phyloP scores from a whole-genome alignment of 2,329 filamentous ascomycete species.

The Fusarium sp. region DNA sequence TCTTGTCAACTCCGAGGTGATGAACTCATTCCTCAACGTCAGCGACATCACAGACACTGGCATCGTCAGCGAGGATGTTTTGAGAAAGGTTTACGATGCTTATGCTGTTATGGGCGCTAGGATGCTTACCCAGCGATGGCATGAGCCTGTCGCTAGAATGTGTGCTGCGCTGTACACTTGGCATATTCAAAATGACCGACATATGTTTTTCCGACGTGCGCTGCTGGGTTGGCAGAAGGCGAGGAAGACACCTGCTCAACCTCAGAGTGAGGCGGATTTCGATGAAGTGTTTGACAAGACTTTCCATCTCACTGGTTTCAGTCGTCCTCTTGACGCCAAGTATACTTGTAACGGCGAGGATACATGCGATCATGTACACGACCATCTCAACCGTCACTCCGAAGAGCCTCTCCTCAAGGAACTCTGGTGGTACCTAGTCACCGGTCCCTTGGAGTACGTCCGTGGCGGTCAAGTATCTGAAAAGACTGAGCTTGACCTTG shows the following conservation, averaged over 20 bases:
- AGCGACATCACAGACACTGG: conserved; percentile 37
- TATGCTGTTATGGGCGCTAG: conserved; percentile 42
- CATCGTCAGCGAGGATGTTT: conserved; percentile 29
- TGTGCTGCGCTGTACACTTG: conserved; percentile 48
- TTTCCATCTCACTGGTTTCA: conserved; percentile 45
- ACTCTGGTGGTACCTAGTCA: conserved; percentile 36
- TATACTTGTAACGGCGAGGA: conserved; percentile 33
- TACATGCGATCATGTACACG: conserved; percentile 29
- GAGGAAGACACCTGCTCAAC: conserved; percentile 40
- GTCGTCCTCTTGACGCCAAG: conserved; percentile 31
- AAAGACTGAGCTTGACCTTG: conserved; percentile 8
- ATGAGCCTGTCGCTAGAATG: conserved; percentile 49
- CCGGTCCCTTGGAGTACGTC: conserved; percentile 30
- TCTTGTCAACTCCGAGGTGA: conserved; percentile 40
- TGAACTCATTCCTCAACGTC: conserved; percentile 42
- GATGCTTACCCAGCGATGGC: conserved; percentile 48
- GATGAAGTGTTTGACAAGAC: conserved; percentile 48
- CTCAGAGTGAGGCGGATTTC: conserved; percentile 46
- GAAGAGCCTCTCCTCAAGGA: conserved; percentile 33
- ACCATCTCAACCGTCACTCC: not conserved
- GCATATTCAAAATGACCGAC: conserved; percentile 49
- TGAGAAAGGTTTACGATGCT: conserved; percentile 37
- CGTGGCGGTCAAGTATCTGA: conserved; percentile 30
- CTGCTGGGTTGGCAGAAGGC: conserved; percentile 47
- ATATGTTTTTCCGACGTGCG: conserved; percentile 49